Base-by-base conservation (phyloP, 371 early-diverging fungal species). In the Mucor indicus region DNA sequence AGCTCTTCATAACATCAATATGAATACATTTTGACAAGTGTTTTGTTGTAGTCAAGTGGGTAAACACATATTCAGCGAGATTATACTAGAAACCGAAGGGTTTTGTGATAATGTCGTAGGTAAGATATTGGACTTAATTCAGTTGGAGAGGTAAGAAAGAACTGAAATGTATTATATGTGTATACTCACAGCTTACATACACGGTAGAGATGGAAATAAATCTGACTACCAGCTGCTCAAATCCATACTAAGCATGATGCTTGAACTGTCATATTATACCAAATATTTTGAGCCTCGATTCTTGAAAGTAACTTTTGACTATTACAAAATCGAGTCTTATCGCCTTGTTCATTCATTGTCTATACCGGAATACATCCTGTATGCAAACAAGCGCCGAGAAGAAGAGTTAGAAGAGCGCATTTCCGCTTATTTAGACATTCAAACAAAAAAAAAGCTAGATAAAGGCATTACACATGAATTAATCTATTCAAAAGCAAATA, bases 231-330 rank as follows among this genome's bases (percentile, higher is more conserved):
- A 53, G n/a, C 43, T 87, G 33, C 50, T 93, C 7, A 65, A 71
- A 6, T 80, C 87, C 1, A 61, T 92, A 12, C 44, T 89, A n/a
- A 72, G 72, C 11, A 93, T 93, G 92, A 60, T 88, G 52, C 42
- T 81, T n/a, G 92, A 92, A 31, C 77, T 94, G 15, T 64, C 73
- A 1, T 64, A 90, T 22, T 94, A 93, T 58, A 44, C 60, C 10
- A 63, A 66, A 12, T 72, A 69, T 21, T 91, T 96, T 60, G 88
- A 93, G 62, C 49, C 68, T 10, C 54, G 67, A 1, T 86, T 91
- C 48, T 49, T 92, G 31, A 67, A 76, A 4, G 64, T 59, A 8
- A 87, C 93, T 0, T 72, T 73, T 21, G 50, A 57, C 7, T 93
- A 83, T 57, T 95, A 93, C 53, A 55, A 60, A 17, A 64, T 53